Percentiles rank a stretch among this genome's conserved stretches.
phyloP scores from a whole-genome alignment of 441 rosid species.

The Isatis lusitanica region DNA sequence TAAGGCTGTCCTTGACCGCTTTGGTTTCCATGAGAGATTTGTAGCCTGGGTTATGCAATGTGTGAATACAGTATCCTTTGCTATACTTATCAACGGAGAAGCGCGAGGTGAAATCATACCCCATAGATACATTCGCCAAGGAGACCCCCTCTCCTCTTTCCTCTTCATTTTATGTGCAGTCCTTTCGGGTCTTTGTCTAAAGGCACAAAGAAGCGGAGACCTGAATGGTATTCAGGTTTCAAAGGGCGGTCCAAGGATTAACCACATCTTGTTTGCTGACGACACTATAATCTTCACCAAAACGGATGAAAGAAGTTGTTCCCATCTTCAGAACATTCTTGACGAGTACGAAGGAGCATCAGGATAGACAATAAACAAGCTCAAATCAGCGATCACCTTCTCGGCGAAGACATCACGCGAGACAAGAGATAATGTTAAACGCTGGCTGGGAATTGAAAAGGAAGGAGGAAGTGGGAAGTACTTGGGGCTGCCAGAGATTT shows the following conservation, averaged over 20 bases:
- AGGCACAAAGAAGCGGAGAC: no score
- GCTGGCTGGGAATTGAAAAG: neutral
- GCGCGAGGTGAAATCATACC: no score
- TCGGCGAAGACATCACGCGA: neutral
- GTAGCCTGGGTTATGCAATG: no score
- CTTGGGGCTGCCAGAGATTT: neutral
- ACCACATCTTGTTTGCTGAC: neutral
- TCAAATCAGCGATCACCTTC: neutral
- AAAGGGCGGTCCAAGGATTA: neutral
- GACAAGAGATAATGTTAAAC: neutral
- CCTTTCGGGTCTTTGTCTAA: no score
- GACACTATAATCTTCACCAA: neutral
- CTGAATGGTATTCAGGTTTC: neutral
- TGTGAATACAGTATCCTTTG: no score
- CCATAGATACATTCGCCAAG: no score
- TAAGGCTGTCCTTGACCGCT: no score
- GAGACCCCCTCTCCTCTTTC: no score
- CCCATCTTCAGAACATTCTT: neutral
- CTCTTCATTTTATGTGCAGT: no score
- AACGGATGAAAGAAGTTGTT: no score
- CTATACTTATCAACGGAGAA: no score
- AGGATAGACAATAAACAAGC: neutral
- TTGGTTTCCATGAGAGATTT: no score
- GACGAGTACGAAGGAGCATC: neutral
- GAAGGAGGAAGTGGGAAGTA: neutral